Percentiles rank a stretch among this genome's conserved stretches.
These are phyloP conservation scores for Mycena kentingensis DNA, from an alignment of 768 basidiomycete genomes.

Conservation along the genomic window DNA sequence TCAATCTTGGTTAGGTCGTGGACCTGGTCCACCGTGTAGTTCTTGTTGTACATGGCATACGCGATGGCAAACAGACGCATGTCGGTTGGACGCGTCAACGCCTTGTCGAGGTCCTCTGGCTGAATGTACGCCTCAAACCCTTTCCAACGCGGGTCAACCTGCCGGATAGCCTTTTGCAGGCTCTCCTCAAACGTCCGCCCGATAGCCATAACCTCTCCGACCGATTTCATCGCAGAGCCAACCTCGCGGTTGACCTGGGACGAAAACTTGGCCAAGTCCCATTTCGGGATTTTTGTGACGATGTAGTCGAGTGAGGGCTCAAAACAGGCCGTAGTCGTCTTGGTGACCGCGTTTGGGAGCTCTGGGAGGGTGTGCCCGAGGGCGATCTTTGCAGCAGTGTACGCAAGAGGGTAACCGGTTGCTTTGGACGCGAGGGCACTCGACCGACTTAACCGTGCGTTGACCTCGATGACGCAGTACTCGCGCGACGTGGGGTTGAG, in stretches of 20 bases:
- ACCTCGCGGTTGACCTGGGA: conserved; percentile 91
- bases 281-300: conserved; percentile 99
- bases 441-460: conserved; percentile 91
- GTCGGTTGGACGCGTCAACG: conserved; percentile 85
- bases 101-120: conserved; percentile 81
- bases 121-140: conserved; percentile 96
- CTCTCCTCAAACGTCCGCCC: conserved; percentile 99
- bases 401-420: conserved; percentile 97
- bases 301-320: conserved; percentile 99
- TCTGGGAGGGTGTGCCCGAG: conserved; percentile 97
- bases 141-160: conserved; percentile 94
- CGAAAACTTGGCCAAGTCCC: conserved; percentile 98
- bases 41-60: conserved; percentile 94
- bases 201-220: conserved; percentile 99
- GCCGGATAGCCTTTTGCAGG: conserved; percentile 96
- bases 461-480: conserved; percentile 98
- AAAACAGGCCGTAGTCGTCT: conserved; percentile 98
- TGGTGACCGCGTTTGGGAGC: conserved; percentile 97
- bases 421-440: conserved; percentile 98
- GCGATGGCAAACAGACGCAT: conserved; percentile 97
- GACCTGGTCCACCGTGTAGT: conserved; percentile 85
- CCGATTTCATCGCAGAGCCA: conserved; percentile 98
- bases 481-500: conserved; percentile 90
- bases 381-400: conserved; percentile 98
- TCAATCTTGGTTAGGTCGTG: conserved; percentile 98